Evolutionary conservation across 2,329 filamentous ascomycete genomes (phyloP), one percentile per base, ranked within the genome.

Genomic region (Neospermospora avenae): DNA sequence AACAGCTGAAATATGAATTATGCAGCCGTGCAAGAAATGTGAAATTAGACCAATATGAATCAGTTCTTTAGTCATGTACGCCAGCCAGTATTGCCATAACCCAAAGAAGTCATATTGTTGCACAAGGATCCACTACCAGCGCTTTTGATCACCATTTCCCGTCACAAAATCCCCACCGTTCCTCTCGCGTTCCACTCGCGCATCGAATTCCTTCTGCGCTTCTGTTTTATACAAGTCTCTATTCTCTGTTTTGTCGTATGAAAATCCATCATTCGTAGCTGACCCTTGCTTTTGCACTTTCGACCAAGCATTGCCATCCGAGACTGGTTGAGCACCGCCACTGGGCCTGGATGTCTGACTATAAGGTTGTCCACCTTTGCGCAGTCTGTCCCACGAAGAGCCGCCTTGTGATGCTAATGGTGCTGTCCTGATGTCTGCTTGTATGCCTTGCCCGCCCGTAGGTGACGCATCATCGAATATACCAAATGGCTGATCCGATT

Each of bases 131-230:
- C 41, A 10, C 42, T 49, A 70, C 69, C 68, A 69, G 42, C 62
- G 59, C 55, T 62, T 65, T 55, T 66, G 63, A 55, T 68, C 66
- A n/a, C 63, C 65, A 54, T 44, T 59, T n/a, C 62, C 56, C 22
- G 62, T 48, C 25, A 37, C 60, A 52, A 72, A 73, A 45, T 70
- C 64, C 1, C 66, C 70, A 10, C 71, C 71, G 20, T 61, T 64
- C 44, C 71, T 63, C 57, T 73, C 71, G 25, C 63, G 63, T 42
- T 73, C 71, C 20, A 73, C 59, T n/a, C 62, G 59, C 18, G 68
- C 69, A 66, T 73, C 71, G 59, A 73, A 73, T 20, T 72, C 71
- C 51, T 64, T 67, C 60, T 73, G 71, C 6, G 69, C 68, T 52
- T 70, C 63, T 16, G 60, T 56, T 48, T 63, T 68, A 2, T 64